These are phyloP conservation scores for Geotrichum klebahnii DNA, from an alignment of 1,139 yeast genomes.

Conservation along the genomic window DNA sequence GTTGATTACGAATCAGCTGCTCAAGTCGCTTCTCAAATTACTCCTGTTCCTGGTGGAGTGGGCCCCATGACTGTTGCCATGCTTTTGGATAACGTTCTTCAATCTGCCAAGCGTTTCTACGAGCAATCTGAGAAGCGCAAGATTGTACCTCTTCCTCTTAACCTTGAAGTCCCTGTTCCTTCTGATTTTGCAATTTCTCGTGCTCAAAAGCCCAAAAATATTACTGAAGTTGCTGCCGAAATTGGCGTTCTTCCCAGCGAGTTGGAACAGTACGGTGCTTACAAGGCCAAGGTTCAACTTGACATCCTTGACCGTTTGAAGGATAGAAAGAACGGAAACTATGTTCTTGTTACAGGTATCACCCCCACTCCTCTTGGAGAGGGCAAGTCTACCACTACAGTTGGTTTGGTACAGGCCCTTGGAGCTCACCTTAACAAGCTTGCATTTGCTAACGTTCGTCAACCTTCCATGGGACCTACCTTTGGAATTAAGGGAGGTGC, in stretches of 20 bases:
- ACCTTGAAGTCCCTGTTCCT: slow-evolving; percentile 77
- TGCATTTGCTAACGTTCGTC: slow-evolving; percentile 93
- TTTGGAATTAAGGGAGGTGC: slow-evolving; percentile 99
- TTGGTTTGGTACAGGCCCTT: slow-evolving; percentile 92
- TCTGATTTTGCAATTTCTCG: slow-evolving; percentile 91
- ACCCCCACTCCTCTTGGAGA: slow-evolving; percentile 98
- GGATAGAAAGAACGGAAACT: slow-evolving; percentile 74
- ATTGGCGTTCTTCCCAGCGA: slow-evolving; percentile 78
- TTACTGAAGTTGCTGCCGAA: slow-evolving; percentile 76
- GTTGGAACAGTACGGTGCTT: slow-evolving; percentile 85
- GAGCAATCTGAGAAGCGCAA: slow-evolving; percentile 35
- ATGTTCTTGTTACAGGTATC: slow-evolving; percentile 91
- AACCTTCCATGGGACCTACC: slow-evolving; percentile 98
- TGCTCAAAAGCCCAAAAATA: slow-evolving; percentile 81
- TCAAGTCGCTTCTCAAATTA: slow-evolving; percentile 65
- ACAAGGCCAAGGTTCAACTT: slow-evolving; percentile 86
- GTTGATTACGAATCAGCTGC: slow-evolving; percentile 73
- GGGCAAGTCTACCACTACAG: slow-evolving; percentile 96
- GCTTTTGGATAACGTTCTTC: slow-evolving; percentile 80
- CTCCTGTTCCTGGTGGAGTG: slow-evolving; percentile 99
- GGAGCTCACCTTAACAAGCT: slow-evolving; percentile 87
- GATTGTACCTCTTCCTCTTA: slow-evolving; percentile 57
- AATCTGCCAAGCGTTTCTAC: slow-evolving; percentile 62
- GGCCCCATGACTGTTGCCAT: slow-evolving; percentile 99
- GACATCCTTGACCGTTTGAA: slow-evolving; percentile 67